Evolutionary conservation across 768 basidiomycete genomes (phyloP), one percentile per base, ranked within the genome.

Genomic region (Austroboletus festivus): DNA sequence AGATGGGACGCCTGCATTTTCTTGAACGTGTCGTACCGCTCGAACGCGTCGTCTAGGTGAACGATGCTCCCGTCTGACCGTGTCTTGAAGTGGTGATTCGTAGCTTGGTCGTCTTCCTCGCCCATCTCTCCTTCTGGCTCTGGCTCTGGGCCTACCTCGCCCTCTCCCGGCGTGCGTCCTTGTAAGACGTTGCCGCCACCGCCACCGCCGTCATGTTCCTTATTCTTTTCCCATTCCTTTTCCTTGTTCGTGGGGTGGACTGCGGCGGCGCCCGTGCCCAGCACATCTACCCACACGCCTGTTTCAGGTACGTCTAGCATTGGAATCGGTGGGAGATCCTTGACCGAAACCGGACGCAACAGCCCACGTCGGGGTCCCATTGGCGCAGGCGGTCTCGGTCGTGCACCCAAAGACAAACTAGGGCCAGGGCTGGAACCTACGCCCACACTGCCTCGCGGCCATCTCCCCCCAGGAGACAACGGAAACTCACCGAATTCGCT

Each of bases 1-100:
- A n/a, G 42, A 5, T 57, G 52, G n/a, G 51, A 54, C 16, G 51
- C 68, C 44, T 77, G 75, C 38, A 67, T 70, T 59, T 81, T 80
- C 60, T 81, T 81, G 68, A 85, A 93, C n/a, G 83, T 74, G 63
- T 94, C 89, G 61, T 95, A 96, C 31, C 91, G 77, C 48, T 89
- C 89, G 64, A 86, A 95, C 0, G 93, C 93, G 64, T 95, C 92
- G 57, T 92, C 86, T 31, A 88, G 69, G 5, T 67, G 73, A 4
- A 52, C 4, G 28, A 55, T 28, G 9, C 52, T 46, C 30, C 51
- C 52, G 3, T 64, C 57, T 23, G 60, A 59, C 33, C 31, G 16
- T 31, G 26, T 30, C 42, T 46, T 54, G 30, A 44, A 11, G 9
- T 51, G 60, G 15, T 35, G 31, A 15, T 33, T 44, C 3, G 5